phyloP scores from a whole-genome alignment of 2,329 filamentous ascomycete species.

The Sporothrix pseudoabietina region DNA sequence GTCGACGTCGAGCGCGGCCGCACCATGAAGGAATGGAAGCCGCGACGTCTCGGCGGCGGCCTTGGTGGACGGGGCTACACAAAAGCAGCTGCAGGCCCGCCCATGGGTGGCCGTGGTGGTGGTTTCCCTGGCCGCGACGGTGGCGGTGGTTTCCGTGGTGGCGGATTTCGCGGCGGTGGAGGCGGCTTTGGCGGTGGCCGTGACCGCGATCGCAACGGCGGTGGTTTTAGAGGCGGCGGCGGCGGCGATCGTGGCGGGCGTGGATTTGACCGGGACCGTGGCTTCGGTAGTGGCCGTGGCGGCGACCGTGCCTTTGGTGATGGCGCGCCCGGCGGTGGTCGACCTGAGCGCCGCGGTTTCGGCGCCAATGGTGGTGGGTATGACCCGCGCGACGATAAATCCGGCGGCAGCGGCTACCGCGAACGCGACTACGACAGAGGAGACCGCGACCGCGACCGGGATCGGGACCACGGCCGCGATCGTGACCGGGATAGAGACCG shows the following conservation, averaged over 20 bases:
- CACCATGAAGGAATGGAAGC: conserved; percentile 91
- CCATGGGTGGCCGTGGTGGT: conserved; percentile 61
- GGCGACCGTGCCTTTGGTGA: conserved; percentile 50
- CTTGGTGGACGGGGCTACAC: conserved; percentile 92
- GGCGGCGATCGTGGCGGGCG: conserved; percentile 38
- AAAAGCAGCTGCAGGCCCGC: conserved; percentile 69
- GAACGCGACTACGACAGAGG: conserved; percentile 44
- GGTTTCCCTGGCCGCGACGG: conserved; percentile 55
- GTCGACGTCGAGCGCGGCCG: conserved; percentile 96
- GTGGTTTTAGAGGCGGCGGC: conserved; percentile 8
- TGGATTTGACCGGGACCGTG: conserved; percentile 43
- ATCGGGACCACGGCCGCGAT: conserved; percentile 33
- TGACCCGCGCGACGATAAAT: conserved; percentile 51
- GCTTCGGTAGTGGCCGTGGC: conserved; percentile 51
- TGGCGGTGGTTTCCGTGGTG: conserved; percentile 55
- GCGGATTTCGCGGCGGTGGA: conserved; percentile 42
- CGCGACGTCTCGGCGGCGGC: conserved; percentile 86
- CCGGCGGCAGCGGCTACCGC: conserved; percentile 52
- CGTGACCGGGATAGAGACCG: conserved; percentile 38
- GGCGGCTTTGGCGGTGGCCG: conserved; percentile 47
- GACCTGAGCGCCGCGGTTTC: conserved; percentile 50
- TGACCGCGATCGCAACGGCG: conserved; percentile 50
- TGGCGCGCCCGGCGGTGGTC: conserved; percentile 62
- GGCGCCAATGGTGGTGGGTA: conserved; percentile 50
- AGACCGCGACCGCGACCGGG: conserved; percentile 50